These are phyloP conservation scores for Hypoxylon sp. DNA, from an alignment of 2,329 filamentous ascomycete genomes.

Conservation along the genomic window DNA sequence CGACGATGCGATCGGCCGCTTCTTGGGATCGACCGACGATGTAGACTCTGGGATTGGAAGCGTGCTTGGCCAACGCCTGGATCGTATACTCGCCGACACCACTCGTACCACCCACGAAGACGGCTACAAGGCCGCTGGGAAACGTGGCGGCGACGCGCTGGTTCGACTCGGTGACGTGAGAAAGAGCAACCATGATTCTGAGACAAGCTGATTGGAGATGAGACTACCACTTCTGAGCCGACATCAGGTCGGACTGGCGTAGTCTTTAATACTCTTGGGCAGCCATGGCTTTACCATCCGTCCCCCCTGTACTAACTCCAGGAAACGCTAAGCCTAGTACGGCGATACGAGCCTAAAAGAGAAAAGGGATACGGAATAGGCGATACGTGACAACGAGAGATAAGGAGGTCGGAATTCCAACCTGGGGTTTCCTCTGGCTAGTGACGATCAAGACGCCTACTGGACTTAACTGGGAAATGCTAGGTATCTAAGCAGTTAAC, in stretches of 20 bases:
- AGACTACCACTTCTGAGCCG: background rate
- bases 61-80: background rate
- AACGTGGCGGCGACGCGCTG: background rate
- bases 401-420: background rate
- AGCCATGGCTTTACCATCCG: background rate
- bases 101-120: background rate
- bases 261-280: background rate
- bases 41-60: background rate
- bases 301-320: background rate
- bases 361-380: too few species aligned
- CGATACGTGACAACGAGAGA: too few species aligned
- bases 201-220: background rate
- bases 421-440: background rate
- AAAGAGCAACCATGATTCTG: background rate
- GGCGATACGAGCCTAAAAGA: too few species aligned
- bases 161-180: background rate
- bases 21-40: background rate
- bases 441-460: background rate
- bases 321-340: background rate
- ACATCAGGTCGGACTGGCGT: background rate
- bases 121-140: background rate
- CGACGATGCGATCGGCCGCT: background rate
- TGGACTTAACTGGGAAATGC: background rate
- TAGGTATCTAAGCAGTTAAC: too few species aligned
- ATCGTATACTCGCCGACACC: background rate